A percentile compares a stretch with the other conserved stretches of the same genome.
Conservation (phyloP, 1,139 yeast genomes). For the Geotrichum histeridarum region DNA sequence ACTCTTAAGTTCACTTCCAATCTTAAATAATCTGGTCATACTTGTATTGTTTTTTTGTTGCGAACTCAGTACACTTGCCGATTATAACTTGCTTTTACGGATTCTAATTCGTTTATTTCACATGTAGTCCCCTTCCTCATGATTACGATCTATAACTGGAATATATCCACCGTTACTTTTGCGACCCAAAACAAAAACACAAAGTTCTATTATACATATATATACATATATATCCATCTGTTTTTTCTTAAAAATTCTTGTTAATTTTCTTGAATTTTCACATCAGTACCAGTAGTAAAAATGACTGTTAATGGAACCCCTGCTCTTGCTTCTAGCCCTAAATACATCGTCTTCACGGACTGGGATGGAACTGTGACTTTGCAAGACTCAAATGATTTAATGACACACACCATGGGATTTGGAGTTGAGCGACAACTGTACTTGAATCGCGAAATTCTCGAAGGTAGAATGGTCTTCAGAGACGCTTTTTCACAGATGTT, state of each 20-base stretch:
- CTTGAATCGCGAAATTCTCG: constrained; percentile 67
- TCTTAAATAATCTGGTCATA: no score
- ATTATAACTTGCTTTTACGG: no score
- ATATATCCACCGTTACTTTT: no score
- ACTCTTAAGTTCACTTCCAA: no score
- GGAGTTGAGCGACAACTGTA: constrained; percentile 64
- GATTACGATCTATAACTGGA: no score
- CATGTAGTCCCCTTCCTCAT: no score
- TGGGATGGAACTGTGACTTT: constrained; percentile 97
- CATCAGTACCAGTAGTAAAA: not conserved
- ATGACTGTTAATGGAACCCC: constrained; percentile 23
- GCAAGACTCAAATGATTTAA: constrained; percentile 83
- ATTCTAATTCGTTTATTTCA: no score
- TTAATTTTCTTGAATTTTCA: not conserved
- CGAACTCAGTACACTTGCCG: no score
- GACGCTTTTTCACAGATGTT: constrained; percentile 85
- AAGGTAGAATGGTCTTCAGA: constrained; percentile 59
- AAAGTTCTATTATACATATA: not conserved
- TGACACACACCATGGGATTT: constrained; percentile 85
- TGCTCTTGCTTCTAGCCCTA: constrained; percentile 38
- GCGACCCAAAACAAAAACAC: no score
- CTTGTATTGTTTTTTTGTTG: no score
- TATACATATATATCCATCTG: not conserved
- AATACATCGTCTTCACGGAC: constrained; percentile 88
- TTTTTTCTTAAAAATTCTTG: not conserved